These are phyloP conservation scores for Penicillium sp. DNA, from an alignment of 2,329 filamentous ascomycete genomes.

Conservation along the genomic window DNA sequence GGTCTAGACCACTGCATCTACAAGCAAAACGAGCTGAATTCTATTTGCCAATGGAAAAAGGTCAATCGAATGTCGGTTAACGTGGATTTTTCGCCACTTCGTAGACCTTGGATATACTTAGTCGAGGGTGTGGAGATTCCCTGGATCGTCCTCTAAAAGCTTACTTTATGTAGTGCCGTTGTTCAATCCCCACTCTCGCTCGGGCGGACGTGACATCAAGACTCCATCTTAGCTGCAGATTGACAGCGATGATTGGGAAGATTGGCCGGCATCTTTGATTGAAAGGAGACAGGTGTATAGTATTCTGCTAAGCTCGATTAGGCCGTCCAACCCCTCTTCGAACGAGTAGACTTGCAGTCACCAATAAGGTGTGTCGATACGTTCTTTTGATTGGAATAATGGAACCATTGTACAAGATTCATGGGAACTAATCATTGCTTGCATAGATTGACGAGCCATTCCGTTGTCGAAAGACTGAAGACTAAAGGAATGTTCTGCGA, in stretches of 20 bases:
- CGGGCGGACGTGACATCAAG: not conserved
- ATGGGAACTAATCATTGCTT: not conserved
- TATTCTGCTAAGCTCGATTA: not conserved
- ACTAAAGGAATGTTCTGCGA: not conserved
- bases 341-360: not conserved
- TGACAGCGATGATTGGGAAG: not conserved
- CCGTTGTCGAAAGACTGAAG: no score
- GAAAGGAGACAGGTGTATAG: not conserved
- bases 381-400: not conserved
- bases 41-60: not conserved
- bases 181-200: not conserved
- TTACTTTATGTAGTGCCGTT: not conserved
- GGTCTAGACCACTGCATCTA: not conserved
- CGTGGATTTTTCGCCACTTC: not conserved
- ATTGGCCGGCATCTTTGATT: not conserved
- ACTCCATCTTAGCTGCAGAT: not conserved
- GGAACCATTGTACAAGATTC: no score
- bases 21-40: not conserved
- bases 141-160: not conserved
- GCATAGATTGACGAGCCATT: not conserved
- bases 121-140: not conserved
- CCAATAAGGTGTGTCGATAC: not conserved
- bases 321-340: not conserved
- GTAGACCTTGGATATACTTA: not conserved
- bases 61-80: not conserved